phyloP scores from a whole-genome alignment of 768 basidiomycete species.

The Auriscalpium vulgare region DNA sequence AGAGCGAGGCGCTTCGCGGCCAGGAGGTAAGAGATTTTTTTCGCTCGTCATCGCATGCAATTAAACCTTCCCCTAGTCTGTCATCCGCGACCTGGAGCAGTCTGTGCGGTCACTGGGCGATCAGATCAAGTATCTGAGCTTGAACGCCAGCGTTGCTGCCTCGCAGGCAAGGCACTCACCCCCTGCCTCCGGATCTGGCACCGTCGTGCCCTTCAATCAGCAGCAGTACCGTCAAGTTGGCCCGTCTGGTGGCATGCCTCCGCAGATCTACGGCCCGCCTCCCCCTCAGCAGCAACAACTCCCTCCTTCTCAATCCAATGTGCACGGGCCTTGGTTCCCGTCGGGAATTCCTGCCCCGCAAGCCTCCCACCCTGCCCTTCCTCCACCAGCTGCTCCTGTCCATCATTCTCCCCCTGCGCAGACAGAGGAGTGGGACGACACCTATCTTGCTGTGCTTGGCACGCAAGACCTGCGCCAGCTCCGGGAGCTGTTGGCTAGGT shows the following conservation, averaged over 20 bases:
- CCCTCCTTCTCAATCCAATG: constrained; percentile 14
- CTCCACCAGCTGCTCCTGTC: constrained; percentile 40
- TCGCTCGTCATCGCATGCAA: constrained; percentile 5
- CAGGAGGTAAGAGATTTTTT: constrained; percentile 55
- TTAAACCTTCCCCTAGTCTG: constrained; percentile 33
- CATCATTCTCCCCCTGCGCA: constrained; percentile 46
- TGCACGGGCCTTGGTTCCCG: constrained; percentile 48
- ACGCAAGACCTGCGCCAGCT: constrained; percentile 70
- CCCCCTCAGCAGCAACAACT: constrained; percentile 14
- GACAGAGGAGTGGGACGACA: constrained; percentile 78
- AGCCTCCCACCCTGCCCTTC: constrained; percentile 70
- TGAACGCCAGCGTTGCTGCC: constrained; percentile 32
- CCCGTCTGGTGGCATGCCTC: constrained; percentile 22
- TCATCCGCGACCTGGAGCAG: constrained; percentile 77
- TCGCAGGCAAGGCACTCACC: constrained; percentile 13
- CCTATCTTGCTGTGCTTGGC: constrained; percentile 68
- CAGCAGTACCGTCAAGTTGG: constrained; percentile 26
- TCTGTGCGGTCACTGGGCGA: constrained; percentile 68
- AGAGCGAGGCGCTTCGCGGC: constrained; percentile 64
- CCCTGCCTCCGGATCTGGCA: constrained; percentile 6
- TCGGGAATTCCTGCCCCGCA: constrained; percentile 70
- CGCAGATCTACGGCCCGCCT: constrained; percentile 26
- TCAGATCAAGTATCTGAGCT: constrained; percentile 71
- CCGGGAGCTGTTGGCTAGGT: constrained; percentile 63
- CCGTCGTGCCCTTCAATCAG: constrained; percentile 8